Conservation (phyloP, 441 rosid species). For the Gossypium lobatum region DNA sequence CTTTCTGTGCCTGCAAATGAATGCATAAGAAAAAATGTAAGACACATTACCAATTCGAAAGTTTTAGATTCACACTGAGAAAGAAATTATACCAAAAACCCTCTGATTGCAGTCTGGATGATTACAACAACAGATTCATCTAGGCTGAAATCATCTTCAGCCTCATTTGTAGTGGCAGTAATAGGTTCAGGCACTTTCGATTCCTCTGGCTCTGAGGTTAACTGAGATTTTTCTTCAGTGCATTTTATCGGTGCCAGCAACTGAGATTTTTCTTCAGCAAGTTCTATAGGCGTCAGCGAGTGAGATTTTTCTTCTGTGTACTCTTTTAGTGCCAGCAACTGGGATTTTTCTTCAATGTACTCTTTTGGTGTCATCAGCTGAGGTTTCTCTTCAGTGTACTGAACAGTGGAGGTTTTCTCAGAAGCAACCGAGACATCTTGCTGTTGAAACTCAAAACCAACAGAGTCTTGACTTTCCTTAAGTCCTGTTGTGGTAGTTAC, state of each 20-base stretch:
- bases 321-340: constrained; percentile 1
- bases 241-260: not conserved
- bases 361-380: not conserved
- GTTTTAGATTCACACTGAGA: not conserved
- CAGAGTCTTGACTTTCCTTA: constrained; percentile 15
- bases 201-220: not conserved
- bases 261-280: constrained; percentile 3
- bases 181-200: not conserved
- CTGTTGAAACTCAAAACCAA: constrained; percentile 8
- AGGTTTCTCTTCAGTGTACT: constrained; percentile 8
- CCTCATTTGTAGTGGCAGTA: not conserved
- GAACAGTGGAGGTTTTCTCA: not conserved
- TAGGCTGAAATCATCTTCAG: not conserved
- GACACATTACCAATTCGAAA: not conserved
- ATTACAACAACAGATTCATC: constrained; percentile 14
- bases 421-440: not conserved
- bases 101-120: constrained; percentile 21
- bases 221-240: constrained; percentile 10
- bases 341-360: constrained; percentile 3
- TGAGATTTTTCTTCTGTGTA: not conserved
- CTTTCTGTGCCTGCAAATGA: constrained; percentile 52
- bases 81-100: constrained; percentile 11
- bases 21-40: constrained; percentile 13
- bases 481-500: constrained; percentile 11
- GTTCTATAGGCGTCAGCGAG: not conserved